These are phyloP conservation scores for Diaporthe capsici DNA, from an alignment of 2,329 filamentous ascomycete species.

Conservation along the genomic window DNA sequence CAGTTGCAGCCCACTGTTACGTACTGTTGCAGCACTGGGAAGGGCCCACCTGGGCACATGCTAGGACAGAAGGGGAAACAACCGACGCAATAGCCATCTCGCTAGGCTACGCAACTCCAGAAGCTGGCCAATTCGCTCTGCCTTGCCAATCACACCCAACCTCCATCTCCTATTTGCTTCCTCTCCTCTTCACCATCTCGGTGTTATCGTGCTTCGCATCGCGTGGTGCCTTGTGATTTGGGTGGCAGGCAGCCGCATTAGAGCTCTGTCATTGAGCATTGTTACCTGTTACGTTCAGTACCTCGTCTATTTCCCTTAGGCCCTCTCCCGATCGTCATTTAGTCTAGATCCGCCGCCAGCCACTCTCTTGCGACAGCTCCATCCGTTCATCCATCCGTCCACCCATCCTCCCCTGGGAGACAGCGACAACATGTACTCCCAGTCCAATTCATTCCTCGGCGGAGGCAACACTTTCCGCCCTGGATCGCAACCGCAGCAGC, in stretches of 20 bases:
- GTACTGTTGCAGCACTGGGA: not conserved
- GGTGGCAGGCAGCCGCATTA: constrained; percentile 33
- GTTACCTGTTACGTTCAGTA: constrained; percentile 25
- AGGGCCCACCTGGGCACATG: constrained; percentile 12
- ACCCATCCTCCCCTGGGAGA: constrained; percentile 24
- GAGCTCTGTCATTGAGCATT: constrained; percentile 31
- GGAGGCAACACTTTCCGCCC: constrained; percentile 82
- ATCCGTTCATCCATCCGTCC: not conserved
- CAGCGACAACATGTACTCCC: constrained; percentile 81
- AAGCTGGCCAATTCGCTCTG: constrained; percentile 33
- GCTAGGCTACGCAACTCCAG: constrained; percentile 31
- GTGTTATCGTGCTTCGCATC: constrained; percentile 27
- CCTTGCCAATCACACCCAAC: constrained; percentile 35
- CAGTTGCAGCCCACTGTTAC: constrained; percentile 1
- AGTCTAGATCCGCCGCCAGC: constrained; percentile 35
- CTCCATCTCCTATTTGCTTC: constrained; percentile 35
- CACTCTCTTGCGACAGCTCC: constrained; percentile 22
- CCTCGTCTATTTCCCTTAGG: constrained; percentile 30
- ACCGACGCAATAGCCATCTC: constrained; percentile 35
- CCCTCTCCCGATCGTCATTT: constrained; percentile 32
- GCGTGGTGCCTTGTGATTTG: constrained; percentile 35
- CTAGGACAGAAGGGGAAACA: constrained; percentile 31
- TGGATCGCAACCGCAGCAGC: constrained; percentile 69
- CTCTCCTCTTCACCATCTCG: constrained; percentile 6
- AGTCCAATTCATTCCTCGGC: constrained; percentile 88